A percentile compares a stretch with the other conserved stretches of the same genome.
Evolutionary conservation across 2,329 filamentous ascomycete species (phyloP).

Genomic region (Penicillium sp.): DNA sequence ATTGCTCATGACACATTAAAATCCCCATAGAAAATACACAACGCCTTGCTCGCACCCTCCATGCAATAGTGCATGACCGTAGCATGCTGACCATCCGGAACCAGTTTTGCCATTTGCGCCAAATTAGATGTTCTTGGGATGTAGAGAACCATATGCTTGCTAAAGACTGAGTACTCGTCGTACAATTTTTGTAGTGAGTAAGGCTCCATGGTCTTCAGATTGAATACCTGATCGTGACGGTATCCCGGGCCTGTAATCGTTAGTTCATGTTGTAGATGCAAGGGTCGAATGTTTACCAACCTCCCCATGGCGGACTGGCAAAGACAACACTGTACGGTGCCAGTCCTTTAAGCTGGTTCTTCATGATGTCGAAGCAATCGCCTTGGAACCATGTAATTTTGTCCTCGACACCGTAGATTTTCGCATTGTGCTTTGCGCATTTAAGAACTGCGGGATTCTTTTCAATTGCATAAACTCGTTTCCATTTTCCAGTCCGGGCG

Average conservation of each 20-base stretch:
- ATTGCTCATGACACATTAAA: conserved; percentile 40
- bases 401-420: conserved; percentile 72
- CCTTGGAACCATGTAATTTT: conserved; percentile 82
- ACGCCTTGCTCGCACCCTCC: conserved; percentile 76
- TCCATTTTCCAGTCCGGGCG: conserved; percentile 73
- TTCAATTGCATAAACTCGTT: conserved; percentile 83
- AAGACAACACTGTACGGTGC: conserved; percentile 59
- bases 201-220: conserved; percentile 80
- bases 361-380: conserved; percentile 75
- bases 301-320: conserved; percentile 71
- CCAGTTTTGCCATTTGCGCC: conserved; percentile 64
- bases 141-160: conserved; percentile 65
- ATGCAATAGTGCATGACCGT: conserved; percentile 88
- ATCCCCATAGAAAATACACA: conserved; percentile 58
- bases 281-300: conserved; percentile 40
- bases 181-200: conserved; percentile 68
- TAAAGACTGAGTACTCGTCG: conserved; percentile 54
- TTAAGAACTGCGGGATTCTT: conserved; percentile 73
- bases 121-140: conserved; percentile 82
- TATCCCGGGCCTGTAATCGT: conserved; percentile 57
- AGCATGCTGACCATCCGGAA: conserved; percentile 53
- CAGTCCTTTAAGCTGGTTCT: conserved; percentile 47
- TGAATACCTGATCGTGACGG: conserved; percentile 66
- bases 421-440: conserved; percentile 89
- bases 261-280: not conserved